Percentiles rank a stretch among this genome's conserved stretches.
Evolutionary conservation across 2,329 filamentous ascomycete species (phyloP).

Genomic region (Gremmenia infestans): DNA sequence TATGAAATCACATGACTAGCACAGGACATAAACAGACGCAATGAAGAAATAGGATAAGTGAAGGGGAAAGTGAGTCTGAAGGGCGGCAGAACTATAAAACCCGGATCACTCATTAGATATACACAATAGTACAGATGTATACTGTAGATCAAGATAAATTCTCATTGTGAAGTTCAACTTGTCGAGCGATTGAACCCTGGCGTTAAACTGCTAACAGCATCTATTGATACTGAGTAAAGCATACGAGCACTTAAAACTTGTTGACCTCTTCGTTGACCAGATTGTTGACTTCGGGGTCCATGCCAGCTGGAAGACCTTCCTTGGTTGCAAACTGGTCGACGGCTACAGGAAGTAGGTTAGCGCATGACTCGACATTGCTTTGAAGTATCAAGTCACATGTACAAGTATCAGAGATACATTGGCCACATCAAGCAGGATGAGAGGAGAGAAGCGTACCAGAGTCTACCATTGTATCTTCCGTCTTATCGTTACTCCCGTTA

Average conservation of each 20-base stretch:
- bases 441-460: slow-evolving; percentile 23
- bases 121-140: no score
- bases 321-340: slow-evolving; percentile 32
- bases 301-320: slow-evolving; percentile 30
- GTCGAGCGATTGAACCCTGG: no score
- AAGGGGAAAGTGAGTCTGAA: no score
- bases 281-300: slow-evolving; percentile 34
- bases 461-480: slow-evolving; percentile 32
- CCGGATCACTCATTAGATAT: no score
- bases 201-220: no score
- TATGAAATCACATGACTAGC: no score
- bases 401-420: not conserved
- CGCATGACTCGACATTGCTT: not conserved
- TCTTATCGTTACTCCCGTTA: slow-evolving; percentile 30
- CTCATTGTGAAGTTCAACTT: no score
- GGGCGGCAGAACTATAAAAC: no score
- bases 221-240: no score
- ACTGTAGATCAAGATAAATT: no score
- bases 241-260: slow-evolving; percentile 19
- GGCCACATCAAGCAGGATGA: not conserved
- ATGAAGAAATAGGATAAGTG: no score
- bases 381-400: not conserved
- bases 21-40: no score
- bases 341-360: slow-evolving; percentile 16
- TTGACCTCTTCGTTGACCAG: slow-evolving; percentile 33